phyloP scores from a whole-genome alignment of 306 rosid species.

The Vicia sativa region DNA sequence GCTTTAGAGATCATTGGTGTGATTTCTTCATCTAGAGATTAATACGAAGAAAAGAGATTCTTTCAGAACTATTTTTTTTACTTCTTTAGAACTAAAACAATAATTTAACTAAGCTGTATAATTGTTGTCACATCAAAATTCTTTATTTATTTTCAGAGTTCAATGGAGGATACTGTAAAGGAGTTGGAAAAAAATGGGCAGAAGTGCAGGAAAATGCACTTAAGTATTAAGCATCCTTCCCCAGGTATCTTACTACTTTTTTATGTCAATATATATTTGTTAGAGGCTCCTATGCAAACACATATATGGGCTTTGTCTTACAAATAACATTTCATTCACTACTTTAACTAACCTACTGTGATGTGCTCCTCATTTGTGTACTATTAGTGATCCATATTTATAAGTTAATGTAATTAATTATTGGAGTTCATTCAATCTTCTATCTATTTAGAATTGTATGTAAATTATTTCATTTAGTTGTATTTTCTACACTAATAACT shows the following conservation, averaged over 20 bases:
- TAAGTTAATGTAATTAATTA: conserved; percentile 77
- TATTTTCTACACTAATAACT: conserved; percentile 17
- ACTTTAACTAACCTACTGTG: conserved; percentile 58
- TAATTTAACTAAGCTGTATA: no score
- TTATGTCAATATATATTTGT: no score
- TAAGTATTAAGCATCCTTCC: no score
- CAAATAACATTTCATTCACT: conserved; percentile 52
- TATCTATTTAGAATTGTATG: conserved; percentile 40
- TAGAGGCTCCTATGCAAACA: no score
- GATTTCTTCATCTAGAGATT: not conserved
- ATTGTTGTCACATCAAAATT: conserved; percentile 9
- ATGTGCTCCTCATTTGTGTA: conserved; percentile 56
- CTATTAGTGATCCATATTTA: conserved; percentile 59
- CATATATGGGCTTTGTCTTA: no score
- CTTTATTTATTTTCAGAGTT: conserved; percentile 50
- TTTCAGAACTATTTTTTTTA: no score
- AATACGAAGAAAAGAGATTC: no score
- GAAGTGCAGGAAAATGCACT: no score
- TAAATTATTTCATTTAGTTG: conserved; percentile 45
- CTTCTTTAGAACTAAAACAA: no score
- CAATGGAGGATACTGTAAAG: conserved; percentile 60
- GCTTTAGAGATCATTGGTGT: not conserved
- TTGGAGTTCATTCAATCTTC: conserved; percentile 45
- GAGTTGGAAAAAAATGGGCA: conserved; percentile 69
- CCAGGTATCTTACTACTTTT: no score